phyloP scores from a whole-genome alignment of 2,329 filamentous ascomycete species.

The Penicillium paneum region DNA sequence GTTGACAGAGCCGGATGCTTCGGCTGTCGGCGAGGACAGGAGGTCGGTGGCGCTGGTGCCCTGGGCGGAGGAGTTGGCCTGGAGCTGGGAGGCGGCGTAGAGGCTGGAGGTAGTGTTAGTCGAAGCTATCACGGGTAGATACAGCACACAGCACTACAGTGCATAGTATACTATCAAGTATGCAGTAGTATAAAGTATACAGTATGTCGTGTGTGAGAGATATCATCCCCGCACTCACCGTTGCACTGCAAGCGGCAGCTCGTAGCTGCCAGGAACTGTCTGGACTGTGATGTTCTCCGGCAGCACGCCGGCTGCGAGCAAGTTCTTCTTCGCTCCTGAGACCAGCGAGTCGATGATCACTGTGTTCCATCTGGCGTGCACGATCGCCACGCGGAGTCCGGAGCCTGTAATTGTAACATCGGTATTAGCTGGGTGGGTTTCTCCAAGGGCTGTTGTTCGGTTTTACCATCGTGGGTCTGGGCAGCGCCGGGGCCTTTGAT shows the following conservation, averaged over 20 bases:
- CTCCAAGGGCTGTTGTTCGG: background rate
- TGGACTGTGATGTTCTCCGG: conserved; percentile 85
- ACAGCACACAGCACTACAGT: background rate
- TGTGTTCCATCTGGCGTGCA: conserved; percentile 94
- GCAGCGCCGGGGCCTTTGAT: conserved; percentile 63
- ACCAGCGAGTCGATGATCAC: conserved; percentile 84
- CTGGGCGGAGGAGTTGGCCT: conserved; percentile 55
- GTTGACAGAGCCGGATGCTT: conserved; percentile 55
- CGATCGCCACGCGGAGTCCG: conserved; percentile 82
- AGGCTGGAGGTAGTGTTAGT: conserved; percentile 52
- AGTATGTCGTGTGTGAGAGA: background rate
- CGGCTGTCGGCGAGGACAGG: conserved; percentile 61
- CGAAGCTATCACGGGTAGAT: background rate
- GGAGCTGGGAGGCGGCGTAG: conserved; percentile 81
- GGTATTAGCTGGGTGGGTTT: conserved; percentile 8
- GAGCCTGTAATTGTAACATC: conserved; percentile 49
- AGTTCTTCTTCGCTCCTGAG: conserved; percentile 71
- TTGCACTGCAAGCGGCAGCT: conserved; percentile 87
- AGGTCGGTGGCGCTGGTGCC: conserved; percentile 53
- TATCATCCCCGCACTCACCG: conserved; percentile 50
- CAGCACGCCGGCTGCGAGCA: conserved; percentile 75
- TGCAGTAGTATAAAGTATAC: background rate
- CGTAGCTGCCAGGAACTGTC: conserved; percentile 90
- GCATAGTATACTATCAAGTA: background rate
- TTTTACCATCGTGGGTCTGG: conserved; percentile 55